Conservation (phyloP, 129 eudicot species). For the Deinandra increscens region DNA sequence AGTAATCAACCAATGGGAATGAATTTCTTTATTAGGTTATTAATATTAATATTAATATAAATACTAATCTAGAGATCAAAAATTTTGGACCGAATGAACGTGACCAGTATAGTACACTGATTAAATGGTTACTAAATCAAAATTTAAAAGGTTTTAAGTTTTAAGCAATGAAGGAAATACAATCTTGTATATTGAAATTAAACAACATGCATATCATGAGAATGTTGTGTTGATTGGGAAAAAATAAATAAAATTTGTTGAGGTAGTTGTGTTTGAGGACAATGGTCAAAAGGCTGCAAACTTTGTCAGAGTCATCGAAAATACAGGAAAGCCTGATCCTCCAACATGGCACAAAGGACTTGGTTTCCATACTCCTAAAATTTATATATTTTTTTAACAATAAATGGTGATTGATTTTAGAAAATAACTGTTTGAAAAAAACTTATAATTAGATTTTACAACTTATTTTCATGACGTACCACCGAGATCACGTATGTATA, state of each 20-base stretch:
- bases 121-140: too few relatives aligned
- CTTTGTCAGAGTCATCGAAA: slow-evolving; percentile 17
- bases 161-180: background rate
- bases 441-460: too few relatives aligned
- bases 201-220: background rate
- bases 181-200: background rate
- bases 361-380: slow-evolving; percentile 7
- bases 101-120: too few relatives aligned
- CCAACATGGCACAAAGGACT: slow-evolving; percentile 5
- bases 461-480: too few relatives aligned
- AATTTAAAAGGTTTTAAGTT: too few relatives aligned
- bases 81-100: too few relatives aligned
- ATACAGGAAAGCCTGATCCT: background rate
- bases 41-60: too few relatives aligned
- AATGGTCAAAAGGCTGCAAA: slow-evolving; percentile 30
- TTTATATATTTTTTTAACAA: background rate
- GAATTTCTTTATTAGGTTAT: background rate
- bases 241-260: background rate
- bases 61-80: too few relatives aligned
- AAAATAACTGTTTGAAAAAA: background rate
- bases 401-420: background rate
- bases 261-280: slow-evolving; percentile 8
- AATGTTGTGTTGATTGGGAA: slow-evolving; percentile 14
- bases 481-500: too few relatives aligned
- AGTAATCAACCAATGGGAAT: slow-evolving; percentile 14